Evolutionary conservation across 225 moss, liverwort and hornwort genomes (phyloP), one percentile per base, ranked within the genome.

Genomic region (Antitrichia curtipendula): DNA sequence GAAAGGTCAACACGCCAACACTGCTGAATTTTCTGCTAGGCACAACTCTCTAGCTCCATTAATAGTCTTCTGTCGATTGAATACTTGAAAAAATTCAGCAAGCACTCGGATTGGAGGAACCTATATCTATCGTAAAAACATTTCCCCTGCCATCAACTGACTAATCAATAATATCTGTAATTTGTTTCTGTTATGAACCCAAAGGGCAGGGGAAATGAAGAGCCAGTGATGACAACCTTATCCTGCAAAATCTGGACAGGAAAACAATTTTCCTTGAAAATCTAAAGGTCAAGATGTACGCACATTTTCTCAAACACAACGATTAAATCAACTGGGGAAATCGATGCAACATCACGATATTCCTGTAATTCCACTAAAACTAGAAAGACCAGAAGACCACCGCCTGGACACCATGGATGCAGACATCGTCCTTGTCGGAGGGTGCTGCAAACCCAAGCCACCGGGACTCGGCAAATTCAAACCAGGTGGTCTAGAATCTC

Each of bases 371-470:
- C 86, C 91, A 81, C 63, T 62, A 24, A 91, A 75, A 60, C 57
- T 85, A 83, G 89, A 81, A 52, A 86, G 65, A 84, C 91, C 91
- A 57, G 92, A 85, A 75, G 86, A 88, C 86, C 87, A 91, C 80
- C 91, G 84, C 91, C 92, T 94, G 17, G 88, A 88, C 62, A 92
- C 75, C 91, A 92, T 92, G 75, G 85, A 82, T 31, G 84, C 86
- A 65, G 92, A 91, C 58, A 43, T 68, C 22, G 90, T 89, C 89
- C 92, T 91, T 12, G 72, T 61, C 36, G 81, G 81, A 81, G 81
- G n/a, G 68, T 45, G 83, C 60, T 79, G 72, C 71, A 91, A 84
- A 54, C 91, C 82, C 32, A 90, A 59, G 43, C 87, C 82, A 74
- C 61, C 72, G 13, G 91, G 89, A 78, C 86, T 87, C 47, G 90